Conservation (phyloP, 2,329 filamentous ascomycete species). For the Alternaria atra region DNA sequence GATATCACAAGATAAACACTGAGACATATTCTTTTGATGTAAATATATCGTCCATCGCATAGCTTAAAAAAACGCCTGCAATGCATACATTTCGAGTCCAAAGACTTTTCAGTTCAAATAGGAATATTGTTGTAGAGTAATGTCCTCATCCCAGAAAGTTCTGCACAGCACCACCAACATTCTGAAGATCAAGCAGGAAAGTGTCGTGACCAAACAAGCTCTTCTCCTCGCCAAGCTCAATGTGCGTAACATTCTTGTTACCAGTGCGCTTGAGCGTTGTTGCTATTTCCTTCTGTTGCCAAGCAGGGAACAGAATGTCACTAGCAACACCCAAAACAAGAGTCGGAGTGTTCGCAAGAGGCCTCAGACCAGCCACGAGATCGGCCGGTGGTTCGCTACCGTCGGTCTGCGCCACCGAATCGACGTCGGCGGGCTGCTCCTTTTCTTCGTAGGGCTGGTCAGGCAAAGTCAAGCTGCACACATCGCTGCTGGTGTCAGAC, state of each 20-base stretch:
- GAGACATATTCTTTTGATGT: not conserved
- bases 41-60: not conserved
- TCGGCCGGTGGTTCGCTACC: constrained; percentile 74
- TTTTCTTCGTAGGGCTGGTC: constrained; percentile 88
- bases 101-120: not conserved
- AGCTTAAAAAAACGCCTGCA: constrained; percentile 26
- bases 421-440: constrained; percentile 55
- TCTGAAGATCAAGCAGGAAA: constrained; percentile 89
- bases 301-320: constrained; percentile 95
- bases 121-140: not conserved
- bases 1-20: not conserved
- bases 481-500: constrained; percentile 46
- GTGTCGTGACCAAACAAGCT: constrained; percentile 97
- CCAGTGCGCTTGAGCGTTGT: constrained; percentile 80
- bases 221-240: constrained; percentile 92
- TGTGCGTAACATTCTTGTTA: constrained; percentile 82
- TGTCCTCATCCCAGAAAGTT: constrained; percentile 72
- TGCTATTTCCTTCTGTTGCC: constrained; percentile 96
- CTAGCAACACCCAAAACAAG: constrained; percentile 94
- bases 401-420: constrained; percentile 41
- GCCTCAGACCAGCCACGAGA: constrained; percentile 76
- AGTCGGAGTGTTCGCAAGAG: constrained; percentile 78
- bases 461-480: constrained; percentile 84
- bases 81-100: constrained; percentile 28
- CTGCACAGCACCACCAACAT: constrained; percentile 85